Evolutionary conservation across 2,329 filamentous ascomycete genomes (phyloP).

Genomic region (Phyllosticta capitalensis): DNA sequence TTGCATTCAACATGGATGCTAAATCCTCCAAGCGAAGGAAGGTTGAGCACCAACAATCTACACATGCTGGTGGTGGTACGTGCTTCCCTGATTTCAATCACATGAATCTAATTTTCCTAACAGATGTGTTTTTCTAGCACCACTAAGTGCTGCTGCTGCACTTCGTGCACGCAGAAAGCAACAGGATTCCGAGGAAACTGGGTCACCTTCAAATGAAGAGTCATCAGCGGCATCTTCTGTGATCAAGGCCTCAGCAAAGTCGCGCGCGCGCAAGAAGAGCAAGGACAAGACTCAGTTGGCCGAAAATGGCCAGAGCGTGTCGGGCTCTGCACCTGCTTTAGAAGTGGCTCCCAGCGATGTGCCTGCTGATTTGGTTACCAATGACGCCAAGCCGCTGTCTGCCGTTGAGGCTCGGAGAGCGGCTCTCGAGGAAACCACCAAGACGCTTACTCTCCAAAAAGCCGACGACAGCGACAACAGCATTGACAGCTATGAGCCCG

Average conservation of each 20-base stretch:
- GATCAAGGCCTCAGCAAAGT: neutral
- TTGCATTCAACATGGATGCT: neutral
- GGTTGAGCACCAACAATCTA: neutral
- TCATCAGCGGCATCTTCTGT: neutral
- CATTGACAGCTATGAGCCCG: constrained; percentile 3
- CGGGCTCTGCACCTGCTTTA: neutral
- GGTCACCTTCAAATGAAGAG: neutral
- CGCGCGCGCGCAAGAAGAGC: neutral
- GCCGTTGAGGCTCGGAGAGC: constrained; percentile 3
- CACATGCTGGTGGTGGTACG: neutral
- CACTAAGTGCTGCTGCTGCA: constrained; percentile 9
- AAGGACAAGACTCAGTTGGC: neutral
- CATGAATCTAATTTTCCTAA: constrained; percentile 7
- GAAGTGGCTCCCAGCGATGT: neutral
- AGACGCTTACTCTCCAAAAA: neutral
- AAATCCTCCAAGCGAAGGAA: constrained; percentile 5
- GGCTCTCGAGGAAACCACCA: neutral
- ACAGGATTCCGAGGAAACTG: neutral
- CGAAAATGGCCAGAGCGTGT: neutral
- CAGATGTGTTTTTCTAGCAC: constrained; percentile 1
- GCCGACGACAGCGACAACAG: constrained; percentile 4
- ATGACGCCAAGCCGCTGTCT: neutral
- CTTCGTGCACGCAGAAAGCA: constrained; percentile 4
- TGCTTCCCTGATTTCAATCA: neutral
- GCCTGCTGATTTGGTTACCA: neutral